Base-by-base conservation (phyloP, 2,329 filamentous ascomycete species). In the Magnaporthiopsis rhizophila region DNA sequence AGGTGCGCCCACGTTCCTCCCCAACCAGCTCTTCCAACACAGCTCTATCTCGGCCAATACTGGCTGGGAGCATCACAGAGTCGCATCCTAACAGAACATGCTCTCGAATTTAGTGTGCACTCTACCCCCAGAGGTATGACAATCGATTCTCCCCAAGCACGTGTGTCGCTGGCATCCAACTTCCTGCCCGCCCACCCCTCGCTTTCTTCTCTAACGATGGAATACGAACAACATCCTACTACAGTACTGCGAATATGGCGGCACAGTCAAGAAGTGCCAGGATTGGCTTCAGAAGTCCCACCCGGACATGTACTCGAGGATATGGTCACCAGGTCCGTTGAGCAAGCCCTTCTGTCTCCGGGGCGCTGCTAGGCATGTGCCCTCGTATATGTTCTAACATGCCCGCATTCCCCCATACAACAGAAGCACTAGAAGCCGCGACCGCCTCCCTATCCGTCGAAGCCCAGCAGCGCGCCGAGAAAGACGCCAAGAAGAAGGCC, bases 171-270 rank as follows among this genome's bases (percentile, higher is more conserved):
- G 45, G 45, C 21, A 7, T 53, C 45, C 45, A 21, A 21, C 45
- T 18, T 50, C 45, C 36, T 60, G 45, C 58, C 30, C 63, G 13
- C 62, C 13, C 26, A 59, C 28, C 58, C 5, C 26, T 36, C 60
- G 59, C 61, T 58, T 38, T 38, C 60, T 56, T 38, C 34, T 15
- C 32, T 38, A 4, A 56, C n/a, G 56, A 50, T 63, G 34, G 62
- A 3, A 62, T 36, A 56, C 26, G 57, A 66, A 7, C 28, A 30
- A 30, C 30, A 30, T 36, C 38, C 61, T 11, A 28, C 58, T 21
- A 57, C 79, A 98, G 95, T 99, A 97, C 80, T 99, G 95, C 82
- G 95, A 99, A 80, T 98, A 97, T 78, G 95, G 95, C 73, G 94
- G 93, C 69, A 98, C 93, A 56, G 89, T 90, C 30, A 97, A 92